Conservation (phyloP, 345 rosid genomes). For the Combretum micranthum region DNA sequence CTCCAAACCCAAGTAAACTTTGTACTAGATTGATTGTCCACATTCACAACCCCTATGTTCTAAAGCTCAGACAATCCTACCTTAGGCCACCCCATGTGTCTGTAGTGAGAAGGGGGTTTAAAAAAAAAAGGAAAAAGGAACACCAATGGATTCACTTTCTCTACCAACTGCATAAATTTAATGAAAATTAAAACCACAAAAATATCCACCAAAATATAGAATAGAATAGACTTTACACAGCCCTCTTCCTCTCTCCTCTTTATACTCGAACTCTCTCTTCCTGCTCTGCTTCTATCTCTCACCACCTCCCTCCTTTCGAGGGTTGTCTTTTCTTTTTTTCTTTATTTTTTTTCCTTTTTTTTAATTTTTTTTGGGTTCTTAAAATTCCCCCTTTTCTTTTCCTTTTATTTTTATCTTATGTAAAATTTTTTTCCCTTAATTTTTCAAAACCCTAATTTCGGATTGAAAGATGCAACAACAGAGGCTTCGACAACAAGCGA, state of each 20-base stretch:
- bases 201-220: too few species aligned
- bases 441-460: slow-evolving; percentile 10
- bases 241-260: not conserved
- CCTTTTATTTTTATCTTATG: not conserved
- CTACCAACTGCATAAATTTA: too few species aligned
- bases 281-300: not conserved
- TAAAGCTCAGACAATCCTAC: too few species aligned
- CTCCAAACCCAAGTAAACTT: too few species aligned
- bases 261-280: not conserved
- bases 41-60: too few species aligned
- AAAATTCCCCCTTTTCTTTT: not conserved
- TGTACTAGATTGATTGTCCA: too few species aligned
- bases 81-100: too few species aligned
- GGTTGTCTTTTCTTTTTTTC: slow-evolving; percentile 6
- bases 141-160: too few species aligned
- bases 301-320: slow-evolving; percentile 23
- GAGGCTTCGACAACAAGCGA: slow-evolving; percentile 51
- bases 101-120: too few species aligned
- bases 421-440: not conserved
- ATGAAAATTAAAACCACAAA: too few species aligned
- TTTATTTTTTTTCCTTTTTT: not conserved
- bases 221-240: too few species aligned
- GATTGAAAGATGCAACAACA: slow-evolving; percentile 41
- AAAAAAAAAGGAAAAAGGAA: too few species aligned
- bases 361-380: not conserved